phyloP scores from a whole-genome alignment of 148 eudicot species.

The Polygonum maritimum region DNA sequence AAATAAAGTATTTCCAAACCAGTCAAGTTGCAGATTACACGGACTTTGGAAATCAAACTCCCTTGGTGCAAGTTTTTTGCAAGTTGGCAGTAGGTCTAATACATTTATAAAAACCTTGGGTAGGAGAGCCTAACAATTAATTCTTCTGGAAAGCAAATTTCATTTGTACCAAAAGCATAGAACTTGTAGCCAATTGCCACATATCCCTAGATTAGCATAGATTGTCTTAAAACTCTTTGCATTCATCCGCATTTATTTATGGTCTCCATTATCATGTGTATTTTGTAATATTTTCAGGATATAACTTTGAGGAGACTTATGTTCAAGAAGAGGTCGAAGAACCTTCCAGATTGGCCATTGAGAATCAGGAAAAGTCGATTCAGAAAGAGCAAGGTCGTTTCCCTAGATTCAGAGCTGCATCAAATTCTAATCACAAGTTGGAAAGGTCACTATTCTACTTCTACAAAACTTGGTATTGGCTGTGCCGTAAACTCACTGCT shows the following conservation, averaged over 20 bases:
- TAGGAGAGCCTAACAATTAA: background rate
- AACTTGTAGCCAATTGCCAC: background rate
- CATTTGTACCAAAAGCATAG: background rate
- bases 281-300: conserved; percentile 31
- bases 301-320: conserved; percentile 55
- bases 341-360: conserved; percentile 30
- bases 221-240: background rate
- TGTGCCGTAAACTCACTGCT: background rate
- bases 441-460: conserved; percentile 44
- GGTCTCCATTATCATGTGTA: background rate
- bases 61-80: background rate
- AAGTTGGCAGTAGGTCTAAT: background rate
- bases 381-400: conserved; percentile 40
- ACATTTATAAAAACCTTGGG: background rate
- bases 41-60: background rate
- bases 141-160: background rate
- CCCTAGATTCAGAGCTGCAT: conserved; percentile 69
- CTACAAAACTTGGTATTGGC: background rate
- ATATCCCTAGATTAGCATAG: background rate
- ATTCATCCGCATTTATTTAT: background rate
- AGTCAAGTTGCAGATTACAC: background rate
- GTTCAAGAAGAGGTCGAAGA: conserved; percentile 67
- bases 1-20: background rate
- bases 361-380: conserved; percentile 29
- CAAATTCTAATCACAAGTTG: conserved; percentile 44